Conservation (phyloP, 2,329 filamentous ascomycete genomes). For the Claviceps spartinae region DNA sequence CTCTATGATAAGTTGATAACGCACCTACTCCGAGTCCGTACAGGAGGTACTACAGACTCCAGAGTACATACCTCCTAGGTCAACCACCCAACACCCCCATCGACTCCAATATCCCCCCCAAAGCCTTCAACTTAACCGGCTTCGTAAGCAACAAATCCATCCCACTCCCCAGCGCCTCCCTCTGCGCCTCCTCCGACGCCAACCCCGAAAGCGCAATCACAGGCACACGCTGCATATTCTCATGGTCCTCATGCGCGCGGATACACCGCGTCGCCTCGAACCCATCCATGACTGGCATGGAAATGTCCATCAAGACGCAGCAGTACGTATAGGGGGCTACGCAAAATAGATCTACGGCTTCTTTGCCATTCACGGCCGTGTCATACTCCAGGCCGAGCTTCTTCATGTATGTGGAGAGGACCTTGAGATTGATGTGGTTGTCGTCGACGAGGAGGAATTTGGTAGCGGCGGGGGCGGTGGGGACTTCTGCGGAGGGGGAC, state of each 20-base stretch:
- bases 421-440: slow-evolving; percentile 22
- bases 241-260: slow-evolving; percentile 31
- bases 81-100: background rate
- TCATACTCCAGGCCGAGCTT: slow-evolving; percentile 12
- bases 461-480: background rate
- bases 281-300: slow-evolving; percentile 40
- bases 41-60: no score
- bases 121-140: slow-evolving; percentile 28
- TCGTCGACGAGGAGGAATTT: slow-evolving; percentile 20
- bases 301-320: slow-evolving; percentile 30
- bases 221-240: slow-evolving; percentile 24
- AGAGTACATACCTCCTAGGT: background rate
- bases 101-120: slow-evolving; percentile 9
- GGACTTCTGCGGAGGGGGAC: background rate
- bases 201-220: slow-evolving; percentile 38
- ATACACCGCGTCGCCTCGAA: slow-evolving; percentile 32
- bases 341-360: slow-evolving; percentile 14
- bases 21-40: no score
- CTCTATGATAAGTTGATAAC: no score
- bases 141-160: slow-evolving; percentile 39
- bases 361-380: slow-evolving; percentile 14
- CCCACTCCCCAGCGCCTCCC: slow-evolving; percentile 36
- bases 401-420: slow-evolving; percentile 15
- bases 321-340: slow-evolving; percentile 7
- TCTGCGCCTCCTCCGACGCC: slow-evolving; percentile 30